Base-by-base conservation (phyloP, 169 alveolate genomes). In the Eimeria maxima region DNA sequence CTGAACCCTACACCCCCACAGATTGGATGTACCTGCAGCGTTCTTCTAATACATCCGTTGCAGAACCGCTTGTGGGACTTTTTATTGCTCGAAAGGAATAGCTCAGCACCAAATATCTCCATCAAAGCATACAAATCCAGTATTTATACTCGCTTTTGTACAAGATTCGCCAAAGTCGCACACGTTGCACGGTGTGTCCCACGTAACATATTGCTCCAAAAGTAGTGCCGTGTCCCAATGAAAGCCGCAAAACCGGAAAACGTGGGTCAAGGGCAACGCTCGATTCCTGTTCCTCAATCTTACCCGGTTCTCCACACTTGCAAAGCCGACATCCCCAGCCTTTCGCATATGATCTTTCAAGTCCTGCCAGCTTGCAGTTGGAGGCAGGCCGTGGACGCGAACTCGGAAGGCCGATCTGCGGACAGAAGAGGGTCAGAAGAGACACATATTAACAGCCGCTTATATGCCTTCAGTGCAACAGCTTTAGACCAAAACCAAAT, bases 321-420 rank as follows among this genome's bases (percentile, higher is more conserved):
- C 98, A 96, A 95, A 97, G 44, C 98, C 98, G 44, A 97, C 98
- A 57, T 97, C 98, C 57, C 98, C 98, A 76, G 97, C 97, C 90
- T 88, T 96, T 86, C 98, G 86, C 97, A 98, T 96, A 95, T 97
- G 98, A 91, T 98, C 98, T 96, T 98, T 98, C 87, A 98, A 95
- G 80, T 98, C 98, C 73, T 98, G 98, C 98, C 98, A 98, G 67
- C 97, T 94, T 83, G 98, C 97, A 81, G 97, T 95, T 24, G 97
- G 97, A 60, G 98, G 98, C 50, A 98, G 89, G 96, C 97, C 97
- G 73, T 89, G 92, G 55, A 97, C 97, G 78, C 96, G 95, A 67
- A 97, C 94, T 33, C 98, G 97, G 88, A 95, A 96, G 27, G 97
- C 98, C 44, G 98, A 96, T 55, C 98, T 97, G 96, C 29, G 27